Conservation (phyloP, 208 protist genomes). For the Acanthamoeba castellanii region DNA sequence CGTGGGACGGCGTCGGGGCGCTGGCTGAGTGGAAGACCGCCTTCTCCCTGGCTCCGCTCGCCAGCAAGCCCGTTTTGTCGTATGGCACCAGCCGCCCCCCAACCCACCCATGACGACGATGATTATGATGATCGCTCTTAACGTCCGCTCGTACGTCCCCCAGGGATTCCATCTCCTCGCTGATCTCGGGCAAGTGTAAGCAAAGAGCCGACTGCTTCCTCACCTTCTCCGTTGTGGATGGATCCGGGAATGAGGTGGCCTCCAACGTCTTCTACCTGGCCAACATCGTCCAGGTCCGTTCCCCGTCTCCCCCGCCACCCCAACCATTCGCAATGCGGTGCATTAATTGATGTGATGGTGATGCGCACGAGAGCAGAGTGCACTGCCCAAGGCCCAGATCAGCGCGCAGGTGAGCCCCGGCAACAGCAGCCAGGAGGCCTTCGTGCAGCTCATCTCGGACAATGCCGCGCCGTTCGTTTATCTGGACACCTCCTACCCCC, state of each 20-base stretch:
- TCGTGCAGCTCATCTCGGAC: not conserved
- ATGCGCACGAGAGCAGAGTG: not conserved
- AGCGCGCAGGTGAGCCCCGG: not conserved
- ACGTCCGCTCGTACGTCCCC: no score
- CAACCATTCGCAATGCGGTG: not conserved
- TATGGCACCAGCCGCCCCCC: not conserved
- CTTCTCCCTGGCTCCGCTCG: not conserved
- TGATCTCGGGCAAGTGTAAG: conserved; percentile 13
- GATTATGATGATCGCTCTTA: not conserved
- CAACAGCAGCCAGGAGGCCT: not conserved
- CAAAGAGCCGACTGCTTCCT: conserved; percentile 39
- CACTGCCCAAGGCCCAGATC: not conserved
- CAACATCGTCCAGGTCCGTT: not conserved
- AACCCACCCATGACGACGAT: not conserved
- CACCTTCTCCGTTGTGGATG: not conserved
- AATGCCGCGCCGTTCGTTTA: not conserved
- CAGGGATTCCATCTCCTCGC: not conserved
- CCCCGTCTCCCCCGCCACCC: not conserved
- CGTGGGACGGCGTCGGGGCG: not conserved
- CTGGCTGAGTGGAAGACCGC: not conserved
- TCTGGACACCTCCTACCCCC: not conserved
- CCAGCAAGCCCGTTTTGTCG: not conserved
- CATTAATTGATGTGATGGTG: not conserved
- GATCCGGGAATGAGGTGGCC: not conserved
- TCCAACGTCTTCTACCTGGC: conserved; percentile 12